Percentiles rank a stretch among this genome's conserved stretches.
Conservation (phyloP, 768 basidiomycete species). For the Lactarius tabidus region DNA sequence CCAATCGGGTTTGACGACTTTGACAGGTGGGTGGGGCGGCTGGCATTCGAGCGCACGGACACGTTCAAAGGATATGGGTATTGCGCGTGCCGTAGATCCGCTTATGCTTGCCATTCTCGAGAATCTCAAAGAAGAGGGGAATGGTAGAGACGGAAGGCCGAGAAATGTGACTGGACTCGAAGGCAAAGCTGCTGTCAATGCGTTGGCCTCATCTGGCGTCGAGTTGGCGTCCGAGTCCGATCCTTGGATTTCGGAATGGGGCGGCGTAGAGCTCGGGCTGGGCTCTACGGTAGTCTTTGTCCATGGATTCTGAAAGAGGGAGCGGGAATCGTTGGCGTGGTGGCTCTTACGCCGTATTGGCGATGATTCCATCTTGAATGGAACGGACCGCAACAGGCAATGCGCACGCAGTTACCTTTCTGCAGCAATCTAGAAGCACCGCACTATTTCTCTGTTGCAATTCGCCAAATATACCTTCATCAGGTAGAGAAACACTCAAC, state of each 20-base stretch:
- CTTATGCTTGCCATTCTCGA: background rate
- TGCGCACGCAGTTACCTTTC: background rate
- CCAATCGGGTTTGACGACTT: constrained; percentile 32
- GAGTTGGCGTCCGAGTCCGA: background rate
- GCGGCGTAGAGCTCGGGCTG: background rate
- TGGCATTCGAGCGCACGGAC: constrained; percentile 19
- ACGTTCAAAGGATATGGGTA: constrained; percentile 21
- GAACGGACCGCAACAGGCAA: background rate
- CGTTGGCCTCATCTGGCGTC: background rate
- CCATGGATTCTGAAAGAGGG: constrained; percentile 17
- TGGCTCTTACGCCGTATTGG: background rate
- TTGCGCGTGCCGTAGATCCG: background rate
- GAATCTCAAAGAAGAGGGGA: background rate
- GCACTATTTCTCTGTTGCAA: background rate
- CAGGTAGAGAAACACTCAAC: no score
- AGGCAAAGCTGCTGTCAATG: background rate
- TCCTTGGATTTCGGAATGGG: background rate
- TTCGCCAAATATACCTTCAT: background rate
- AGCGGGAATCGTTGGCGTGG: constrained; percentile 6
- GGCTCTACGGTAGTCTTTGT: background rate
- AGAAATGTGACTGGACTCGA: background rate
- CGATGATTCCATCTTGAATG: background rate
- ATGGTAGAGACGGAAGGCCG: background rate
- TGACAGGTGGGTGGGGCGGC: constrained; percentile 23
- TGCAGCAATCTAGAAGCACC: background rate